Percentiles rank a stretch among this genome's conserved stretches.
These are phyloP conservation scores for Gaertneriomyces sp. DNA, from an alignment of 192 early-diverging fungal species.

Conservation along the genomic window DNA sequence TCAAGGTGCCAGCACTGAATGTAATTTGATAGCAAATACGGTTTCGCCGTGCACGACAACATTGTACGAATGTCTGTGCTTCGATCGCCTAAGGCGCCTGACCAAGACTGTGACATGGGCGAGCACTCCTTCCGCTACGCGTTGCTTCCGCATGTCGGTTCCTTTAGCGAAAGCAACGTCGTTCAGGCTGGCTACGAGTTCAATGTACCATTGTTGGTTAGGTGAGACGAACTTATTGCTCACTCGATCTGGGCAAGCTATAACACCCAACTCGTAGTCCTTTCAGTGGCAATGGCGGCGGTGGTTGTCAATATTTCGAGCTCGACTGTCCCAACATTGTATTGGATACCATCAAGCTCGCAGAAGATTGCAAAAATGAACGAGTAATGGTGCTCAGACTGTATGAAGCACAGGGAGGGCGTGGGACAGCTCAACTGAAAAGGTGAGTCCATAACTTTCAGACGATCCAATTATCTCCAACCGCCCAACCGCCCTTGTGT, in stretches of 20 bases:
- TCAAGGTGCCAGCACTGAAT: not conserved
- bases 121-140: conserved; percentile 85
- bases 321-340: conserved; percentile 64
- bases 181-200: conserved; percentile 86
- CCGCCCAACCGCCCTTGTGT: not conserved
- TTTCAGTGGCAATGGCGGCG: not conserved
- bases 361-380: conserved; percentile 52
- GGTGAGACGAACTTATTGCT: conserved; percentile 12
- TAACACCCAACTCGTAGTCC: too few relatives aligned
- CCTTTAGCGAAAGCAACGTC: conserved; percentile 78
- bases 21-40: conserved; percentile 72
- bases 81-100: conserved; percentile 83
- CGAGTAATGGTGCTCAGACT: conserved; percentile 75
- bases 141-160: conserved; percentile 79
- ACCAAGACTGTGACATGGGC: conserved; percentile 65
- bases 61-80: conserved; percentile 80
- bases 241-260: conserved; percentile 2
- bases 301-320: conserved; percentile 14
- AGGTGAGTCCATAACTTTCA: conserved; percentile 30
- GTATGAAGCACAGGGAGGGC: conserved; percentile 91
- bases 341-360: conserved; percentile 86
- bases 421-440: conserved; percentile 52
- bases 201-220: conserved; percentile 72
- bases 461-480: not conserved
- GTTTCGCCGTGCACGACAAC: conserved; percentile 78